Base-by-base conservation (phyloP, 306 rosid species). In the Cicer cuneatum region DNA sequence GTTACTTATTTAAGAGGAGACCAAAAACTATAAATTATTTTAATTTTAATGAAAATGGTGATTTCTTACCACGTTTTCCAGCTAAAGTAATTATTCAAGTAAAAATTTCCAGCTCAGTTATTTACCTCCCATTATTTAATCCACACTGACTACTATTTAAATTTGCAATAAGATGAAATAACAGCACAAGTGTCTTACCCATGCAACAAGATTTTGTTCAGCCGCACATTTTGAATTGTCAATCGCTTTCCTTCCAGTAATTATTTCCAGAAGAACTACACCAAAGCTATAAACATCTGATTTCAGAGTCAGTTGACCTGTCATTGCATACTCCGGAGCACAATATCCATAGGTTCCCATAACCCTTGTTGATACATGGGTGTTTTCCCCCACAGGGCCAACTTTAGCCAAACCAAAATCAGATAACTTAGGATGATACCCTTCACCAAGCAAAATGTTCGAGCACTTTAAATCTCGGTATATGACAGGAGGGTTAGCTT, bases 231-330 rank as follows among this genome's bases (percentile, higher is more conserved):
- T 89, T 47, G 97, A 85, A 73, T 78, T 77, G 81, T 94, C 95
- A 43, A 94, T 90, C 2, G 96, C 96, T 79, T 80, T 94, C 87
- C 97, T 89, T 73, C 98, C 98, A 0, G 98, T 94, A 71, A 94
- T 89, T 73, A 94, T 87, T 83, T 94, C 98, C 81, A 91, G 76
- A 70, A 94, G 97, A 79, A 94, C 98, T 4, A 91, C 93, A 13
- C 98, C 98, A 69, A 94, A 94, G 81, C 98, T 94, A 80, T 89
- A 91, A 58, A 94, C 91, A 83, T 94, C 98, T n/a, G 98, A 94
- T 77, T 91, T 94, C 72, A 88, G 81, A 51, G 97, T 91, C 66
- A 94, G 78, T 38, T 94, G 96, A 51, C 98, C 97, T 4, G 98
- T 91, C 94, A 87, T 90, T 43, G 90, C 99, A 79, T 94, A 94